phyloP scores from a whole-genome alignment of 2,329 filamentous ascomycete genomes.

The Claviceps humidiphila region DNA sequence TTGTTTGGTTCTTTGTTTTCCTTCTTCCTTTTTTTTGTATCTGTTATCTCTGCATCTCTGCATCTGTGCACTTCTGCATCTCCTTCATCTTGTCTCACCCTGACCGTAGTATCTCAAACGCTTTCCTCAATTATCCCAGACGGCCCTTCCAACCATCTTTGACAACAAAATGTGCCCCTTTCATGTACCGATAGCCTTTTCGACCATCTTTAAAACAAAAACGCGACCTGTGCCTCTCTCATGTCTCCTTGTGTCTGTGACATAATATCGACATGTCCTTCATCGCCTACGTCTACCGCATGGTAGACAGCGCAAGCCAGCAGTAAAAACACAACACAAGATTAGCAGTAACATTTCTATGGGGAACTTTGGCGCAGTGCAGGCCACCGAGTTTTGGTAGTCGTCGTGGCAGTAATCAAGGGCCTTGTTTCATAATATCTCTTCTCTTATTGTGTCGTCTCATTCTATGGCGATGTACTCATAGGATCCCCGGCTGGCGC shows the following conservation, averaged over 20 bases:
- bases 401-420: conserved; percentile 18
- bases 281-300: not conserved
- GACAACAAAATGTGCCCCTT: not conserved
- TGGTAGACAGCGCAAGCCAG: not conserved
- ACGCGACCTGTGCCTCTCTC: not conserved
- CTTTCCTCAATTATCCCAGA: not conserved
- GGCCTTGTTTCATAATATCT: conserved; percentile 39
- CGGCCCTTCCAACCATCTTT: not conserved
- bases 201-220: not conserved
- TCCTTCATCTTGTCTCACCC: not conserved
- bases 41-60: not conserved
- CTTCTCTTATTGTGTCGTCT: conserved; percentile 15
- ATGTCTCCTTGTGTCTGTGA: not conserved
- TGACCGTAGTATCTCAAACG: not conserved
- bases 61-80: not conserved
- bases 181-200: not conserved
- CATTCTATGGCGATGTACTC: conserved; percentile 51
- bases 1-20: not conserved
- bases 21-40: not conserved
- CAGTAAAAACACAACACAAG: not conserved
- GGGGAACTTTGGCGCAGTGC: not conserved
- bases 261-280: not conserved
- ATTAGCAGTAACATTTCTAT: not conserved
- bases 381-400: not conserved
- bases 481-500: conserved; percentile 42